Base-by-base conservation (phyloP, 2,329 filamentous ascomycete species). In the Cucurbitaria berberidis region DNA sequence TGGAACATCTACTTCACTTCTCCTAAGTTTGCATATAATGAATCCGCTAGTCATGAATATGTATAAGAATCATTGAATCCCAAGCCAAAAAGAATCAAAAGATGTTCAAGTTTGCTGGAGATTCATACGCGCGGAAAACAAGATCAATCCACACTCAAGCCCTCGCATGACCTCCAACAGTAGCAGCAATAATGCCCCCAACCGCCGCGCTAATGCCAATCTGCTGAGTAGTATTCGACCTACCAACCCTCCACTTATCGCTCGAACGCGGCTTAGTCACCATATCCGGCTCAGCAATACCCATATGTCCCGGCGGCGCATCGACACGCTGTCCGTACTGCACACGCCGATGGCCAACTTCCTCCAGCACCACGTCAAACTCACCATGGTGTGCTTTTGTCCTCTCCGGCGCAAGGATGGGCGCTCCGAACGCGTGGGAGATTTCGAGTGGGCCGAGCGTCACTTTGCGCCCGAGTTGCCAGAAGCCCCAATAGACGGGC, bases 391-490 rank as follows among this genome's bases (percentile, higher is more conserved):
- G 48, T 1, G 52, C 57, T 16, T 56, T 57, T 3, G 53, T 59
- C n/a, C 47, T 50, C 1, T 59, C 59, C 0, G 64, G 64, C 21
- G 53, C 47, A 38, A 66, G 57, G 30, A 63, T 59, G 5, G 64
- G 63, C 13, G 71, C 69, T 1, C 65, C 65, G 46, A 74, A 74
- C 1, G 70, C 71, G 19, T 73, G 65, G 1, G 70, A 69, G 27
- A 75, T 75, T 44, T 74, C 72, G 1, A 75, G 64, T 5, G 73
- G 73, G 13, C 65, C 66, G 0, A 75, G 59, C 5, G 72, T 69
- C 8, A 74, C 70, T 34, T 70, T 67, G 43, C 73, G 68, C 1
- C 71, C 72, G 0, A 74, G 66, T 29, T 74, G 57, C 73, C 71
- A 74, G 63, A 68, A 75, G 15, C 69, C 68, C 61, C 62, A 74